Percentiles rank a stretch among this genome's conserved stretches.
These are phyloP conservation scores for Coniochaeta sp. DNA, from an alignment of 2,329 filamentous ascomycete species.

Conservation along the genomic window DNA sequence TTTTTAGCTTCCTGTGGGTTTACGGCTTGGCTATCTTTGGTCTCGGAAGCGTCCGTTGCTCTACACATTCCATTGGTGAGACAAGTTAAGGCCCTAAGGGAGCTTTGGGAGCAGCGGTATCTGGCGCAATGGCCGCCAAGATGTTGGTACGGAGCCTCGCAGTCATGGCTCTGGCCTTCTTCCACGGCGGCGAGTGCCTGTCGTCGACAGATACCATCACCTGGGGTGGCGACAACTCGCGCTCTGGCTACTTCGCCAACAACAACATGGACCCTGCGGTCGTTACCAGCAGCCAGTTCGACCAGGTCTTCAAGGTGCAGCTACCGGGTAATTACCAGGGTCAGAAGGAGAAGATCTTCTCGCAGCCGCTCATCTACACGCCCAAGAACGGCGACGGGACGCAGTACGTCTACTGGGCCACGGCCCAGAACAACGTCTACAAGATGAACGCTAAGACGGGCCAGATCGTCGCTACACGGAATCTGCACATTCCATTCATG, in stretches of 20 bases:
- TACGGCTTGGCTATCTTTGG: too few species aligned
- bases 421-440: conserved; percentile 43
- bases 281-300: conserved; percentile 46
- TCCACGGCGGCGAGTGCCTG: conserved; percentile 11
- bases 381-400: conserved; percentile 15
- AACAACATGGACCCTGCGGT: conserved; percentile 59
- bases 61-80: not conserved
- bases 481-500: conserved; percentile 29
- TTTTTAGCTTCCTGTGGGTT: not conserved
- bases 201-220: conserved; percentile 48
- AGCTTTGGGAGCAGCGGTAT: too few species aligned
- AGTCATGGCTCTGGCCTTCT: not conserved
- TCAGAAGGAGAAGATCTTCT: conserved; percentile 42
- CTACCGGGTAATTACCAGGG: conserved; percentile 45
- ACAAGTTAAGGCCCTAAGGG: not conserved
- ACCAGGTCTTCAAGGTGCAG: conserved; percentile 42
- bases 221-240: conserved; percentile 50
- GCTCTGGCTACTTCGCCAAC: conserved; percentile 40
- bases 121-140: not conserved
- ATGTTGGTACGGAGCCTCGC: not conserved
- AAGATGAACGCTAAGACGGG: conserved; percentile 39
- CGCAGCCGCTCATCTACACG: conserved; percentile 42
- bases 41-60: not conserved
- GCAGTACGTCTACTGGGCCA: conserved; percentile 41
- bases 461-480: conserved; percentile 28